Evolutionary conservation across 305 asterid species (phyloP), one percentile per base, ranked within the genome.

Genomic region (Coffea humblotiana): DNA sequence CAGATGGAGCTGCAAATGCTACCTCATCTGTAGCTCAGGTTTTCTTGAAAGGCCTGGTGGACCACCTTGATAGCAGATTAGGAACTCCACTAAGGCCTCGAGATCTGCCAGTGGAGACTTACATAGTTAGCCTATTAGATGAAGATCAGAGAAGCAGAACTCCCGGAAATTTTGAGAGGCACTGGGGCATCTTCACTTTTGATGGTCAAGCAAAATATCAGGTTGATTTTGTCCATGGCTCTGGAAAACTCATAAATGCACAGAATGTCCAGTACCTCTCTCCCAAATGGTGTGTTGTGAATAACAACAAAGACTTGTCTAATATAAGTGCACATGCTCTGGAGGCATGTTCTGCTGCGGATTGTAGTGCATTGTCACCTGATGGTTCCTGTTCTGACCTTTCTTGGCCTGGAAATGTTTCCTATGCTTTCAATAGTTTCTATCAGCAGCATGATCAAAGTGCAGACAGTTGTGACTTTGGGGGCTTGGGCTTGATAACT

Each of bases 201-300:
- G 98, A 94, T 72, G 98, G 98, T 76, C 98, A 92, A 81, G 93
- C 94, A 43, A 94, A 92, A 88, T 94, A 90, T 87, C 87, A 89
- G 43, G 84, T 86, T 47, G 88, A 90, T 77, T 76, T 91, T 10
- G 90, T 90, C 37, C 93, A 82, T 82, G 90, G 91, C 52, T 85
- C 85, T 3, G 84, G 89, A 80, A 87, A 87, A 73, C 82, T 91
- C 52, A 89, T 84, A 73, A 86, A 94, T 80, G 94, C 92, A 64
- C 92, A 89, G 82, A 89, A 87, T 37, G 66, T 61, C 14, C 66
- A 61, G 14, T 61, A 61, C 27, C 66, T 61, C n/a, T 61, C 66
- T n/a, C 19, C 98, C 64, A 91, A 77, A 86, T 94, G 98, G 97
- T 94, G 98, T 78, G 97, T 94, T 40, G 95, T 89, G 48, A 89